Percentiles rank a stretch among this genome's conserved stretches.
Conservation (phyloP, 108 stramenopile genomes). For the Skeletonema tropicum region DNA sequence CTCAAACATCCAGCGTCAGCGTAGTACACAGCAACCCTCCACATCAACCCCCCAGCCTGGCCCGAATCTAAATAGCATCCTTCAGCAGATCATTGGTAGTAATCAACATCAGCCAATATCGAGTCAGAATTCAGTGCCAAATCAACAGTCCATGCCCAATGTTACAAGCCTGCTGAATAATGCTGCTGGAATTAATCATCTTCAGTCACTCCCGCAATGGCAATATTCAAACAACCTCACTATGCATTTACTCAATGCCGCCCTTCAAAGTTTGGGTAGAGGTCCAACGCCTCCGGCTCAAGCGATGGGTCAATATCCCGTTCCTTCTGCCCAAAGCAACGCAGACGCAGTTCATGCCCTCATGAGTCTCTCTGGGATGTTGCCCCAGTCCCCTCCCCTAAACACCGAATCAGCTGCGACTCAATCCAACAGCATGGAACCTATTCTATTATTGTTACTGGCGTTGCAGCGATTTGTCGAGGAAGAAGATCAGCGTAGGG, state of each 20-base stretch:
- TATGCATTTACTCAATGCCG: too few relatives aligned
- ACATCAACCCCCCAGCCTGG: neutral
- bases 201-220: neutral
- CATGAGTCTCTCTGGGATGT: neutral
- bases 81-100: neutral
- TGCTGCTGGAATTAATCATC: too few relatives aligned
- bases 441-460: neutral
- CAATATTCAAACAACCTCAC: too few relatives aligned
- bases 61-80: too few relatives aligned
- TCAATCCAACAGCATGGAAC: neutral
- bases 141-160: neutral
- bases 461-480: neutral
- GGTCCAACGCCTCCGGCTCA: neutral
- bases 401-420: neutral
- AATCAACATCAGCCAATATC: too few relatives aligned
- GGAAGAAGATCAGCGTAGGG: neutral
- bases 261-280: too few relatives aligned
- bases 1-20: too few relatives aligned
- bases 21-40: neutral
- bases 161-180: neutral
- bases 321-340: too few relatives aligned
- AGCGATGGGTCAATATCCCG: neutral
- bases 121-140: neutral
- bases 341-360: neutral
- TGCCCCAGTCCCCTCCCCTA: neutral